Percentiles rank a stretch among this genome's conserved stretches.
Evolutionary conservation across 208 protist genomes (phyloP).

Genomic region (Novymonas esmeraldas): DNA sequence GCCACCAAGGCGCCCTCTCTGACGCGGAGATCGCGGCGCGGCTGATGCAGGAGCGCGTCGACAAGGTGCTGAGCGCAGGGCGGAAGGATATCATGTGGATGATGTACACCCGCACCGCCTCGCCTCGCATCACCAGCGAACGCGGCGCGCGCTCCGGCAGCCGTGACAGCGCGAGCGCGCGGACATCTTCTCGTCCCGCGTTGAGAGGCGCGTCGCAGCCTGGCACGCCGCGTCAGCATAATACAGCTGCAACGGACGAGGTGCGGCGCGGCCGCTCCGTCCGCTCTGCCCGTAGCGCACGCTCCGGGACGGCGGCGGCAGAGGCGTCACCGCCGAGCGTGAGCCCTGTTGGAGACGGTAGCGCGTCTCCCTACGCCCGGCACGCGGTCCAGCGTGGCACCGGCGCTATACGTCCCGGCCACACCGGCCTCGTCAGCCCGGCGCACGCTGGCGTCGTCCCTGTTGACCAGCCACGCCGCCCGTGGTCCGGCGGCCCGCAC

Average conservation of each 20-base stretch:
- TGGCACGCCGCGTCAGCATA: neutral
- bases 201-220: conserved; percentile 5
- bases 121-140: neutral
- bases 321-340: neutral
- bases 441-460: conserved; percentile 1
- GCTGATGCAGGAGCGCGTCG: conserved; percentile 24
- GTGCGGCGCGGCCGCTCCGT: neutral
- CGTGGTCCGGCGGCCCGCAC: neutral
- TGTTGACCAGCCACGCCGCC: conserved; percentile 12
- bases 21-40: conserved; percentile 26
- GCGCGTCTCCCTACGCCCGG: conserved; percentile 7
- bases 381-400: conserved; percentile 19
- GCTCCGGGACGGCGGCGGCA: neutral
- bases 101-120: conserved; percentile 10
- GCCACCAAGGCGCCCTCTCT: conserved; percentile 19
- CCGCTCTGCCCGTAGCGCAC: neutral
- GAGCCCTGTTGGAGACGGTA: neutral
- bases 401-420: conserved; percentile 12
- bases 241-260: neutral
- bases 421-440: conserved; percentile 1
- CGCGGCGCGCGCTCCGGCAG: neutral
- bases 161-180: neutral
- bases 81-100: conserved; percentile 2
- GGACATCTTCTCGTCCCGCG: neutral
- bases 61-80: conserved; percentile 9